Conservation (phyloP, 257 asterid genomes). For the Datura wrightii region DNA sequence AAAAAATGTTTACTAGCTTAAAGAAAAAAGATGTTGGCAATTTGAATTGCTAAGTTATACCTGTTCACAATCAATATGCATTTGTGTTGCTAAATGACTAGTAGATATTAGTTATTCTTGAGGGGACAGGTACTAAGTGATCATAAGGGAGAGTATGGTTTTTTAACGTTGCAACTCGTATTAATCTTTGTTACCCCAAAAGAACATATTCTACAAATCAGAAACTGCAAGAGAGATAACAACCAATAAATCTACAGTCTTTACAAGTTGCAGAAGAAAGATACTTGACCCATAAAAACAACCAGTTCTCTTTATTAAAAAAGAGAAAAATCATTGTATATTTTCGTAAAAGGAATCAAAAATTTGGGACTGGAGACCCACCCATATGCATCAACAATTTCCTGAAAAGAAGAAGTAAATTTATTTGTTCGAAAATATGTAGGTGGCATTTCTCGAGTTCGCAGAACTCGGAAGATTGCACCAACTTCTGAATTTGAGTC, state of each 20-base stretch:
- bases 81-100: not conserved
- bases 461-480: conserved; percentile 87
- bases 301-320: not conserved
- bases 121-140: not conserved
- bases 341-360: conserved; percentile 11
- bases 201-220: conserved; percentile 5
- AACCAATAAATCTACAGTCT: not conserved
- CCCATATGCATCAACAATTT: conserved; percentile 98
- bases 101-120: not conserved
- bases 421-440: conserved; percentile 92
- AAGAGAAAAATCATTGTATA: not conserved
- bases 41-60: conserved; percentile 1
- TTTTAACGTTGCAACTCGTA: not conserved
- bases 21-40: not conserved
- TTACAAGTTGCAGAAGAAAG: conserved; percentile 9
- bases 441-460: conserved; percentile 92
- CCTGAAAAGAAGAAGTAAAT: conserved; percentile 88
- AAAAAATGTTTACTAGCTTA: not conserved
- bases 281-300: conserved; percentile 15
- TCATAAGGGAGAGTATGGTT: not conserved
- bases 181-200: not conserved
- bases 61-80: not conserved
- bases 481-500: conserved; percentile 95
- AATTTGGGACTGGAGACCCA: conserved; percentile 49
- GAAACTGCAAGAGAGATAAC: not conserved